Evolutionary conservation across 768 basidiomycete genomes (phyloP), one percentile per base, ranked within the genome.

Genomic region (Russula foetens): DNA sequence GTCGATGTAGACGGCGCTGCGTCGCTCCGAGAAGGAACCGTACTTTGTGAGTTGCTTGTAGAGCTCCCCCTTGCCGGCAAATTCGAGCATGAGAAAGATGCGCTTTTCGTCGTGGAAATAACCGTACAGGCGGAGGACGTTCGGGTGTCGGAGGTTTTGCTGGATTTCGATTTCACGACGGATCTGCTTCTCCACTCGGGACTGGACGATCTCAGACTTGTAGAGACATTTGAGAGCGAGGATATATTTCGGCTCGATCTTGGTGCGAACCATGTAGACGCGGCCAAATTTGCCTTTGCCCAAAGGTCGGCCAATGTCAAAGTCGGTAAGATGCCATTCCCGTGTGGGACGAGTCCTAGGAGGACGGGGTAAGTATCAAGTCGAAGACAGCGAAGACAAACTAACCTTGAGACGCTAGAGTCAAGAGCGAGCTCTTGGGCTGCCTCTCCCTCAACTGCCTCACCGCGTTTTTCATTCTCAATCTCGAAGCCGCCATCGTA

Each of bases 281-380:
- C 93, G 89, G 1, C 97, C 97, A 67, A 98, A 99, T 76, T 98
- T 98, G 48, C 97, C 97, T 72, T 98, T 98, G n/a, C 97, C 97
- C 1, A 99, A 80, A 3, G 94, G 93, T 12, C 93, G 84, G 19
- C 97, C 96, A 69, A 98, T 96, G 64, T 97, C 92, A 67, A 99
- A 97, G 56, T 85, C 81, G 60, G 83, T 82, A 4, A 98, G 77
- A 31, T 82, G 84, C 88, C 94, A 93, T 68, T 92, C 90, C 21
- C 85, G 82, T 0, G 91, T 92, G 21, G 90, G 91, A 39, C 76
- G 80, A 63, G 76, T 78, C 58, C 88, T 61, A 50, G 52, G 29
- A 31, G 33, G 47, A 44, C 28, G 64, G 63, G n/a, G 53, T 58
- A n/a, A 56, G 51, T 29, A 19, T 12, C 31, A 24, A 45, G 46